Evolutionary conservation across 345 rosid genomes (phyloP).

Genomic region (Syzygium oleosum): DNA sequence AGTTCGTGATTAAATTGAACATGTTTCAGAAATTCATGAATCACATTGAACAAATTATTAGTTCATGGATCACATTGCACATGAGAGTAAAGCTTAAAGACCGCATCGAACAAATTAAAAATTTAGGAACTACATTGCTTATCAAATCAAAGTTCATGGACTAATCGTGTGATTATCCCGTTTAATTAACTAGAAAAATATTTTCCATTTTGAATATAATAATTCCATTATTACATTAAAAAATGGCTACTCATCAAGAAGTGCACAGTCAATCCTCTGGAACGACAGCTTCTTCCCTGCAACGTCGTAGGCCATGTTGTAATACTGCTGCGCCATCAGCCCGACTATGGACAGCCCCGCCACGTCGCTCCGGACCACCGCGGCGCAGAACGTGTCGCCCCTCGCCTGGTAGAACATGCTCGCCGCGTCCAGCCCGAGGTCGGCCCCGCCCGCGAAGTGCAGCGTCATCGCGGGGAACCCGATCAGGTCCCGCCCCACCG

Average conservation of each 20-base stretch:
- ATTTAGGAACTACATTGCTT: too few species aligned
- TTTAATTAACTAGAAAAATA: not conserved
- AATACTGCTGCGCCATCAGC: slow-evolving; percentile 30
- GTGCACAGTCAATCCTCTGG: slow-evolving; percentile 24
- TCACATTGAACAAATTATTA: too few species aligned
- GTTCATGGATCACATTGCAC: too few species aligned
- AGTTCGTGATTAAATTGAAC: too few species aligned
- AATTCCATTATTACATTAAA: not conserved
- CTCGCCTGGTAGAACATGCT: slow-evolving; percentile 35
- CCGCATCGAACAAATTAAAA: too few species aligned
- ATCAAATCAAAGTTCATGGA: too few species aligned
- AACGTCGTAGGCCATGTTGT: slow-evolving; percentile 24
- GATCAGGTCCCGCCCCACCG: slow-evolving; percentile 20
- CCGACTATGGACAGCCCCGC: slow-evolving; percentile 13
- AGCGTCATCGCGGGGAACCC: slow-evolving; percentile 49
- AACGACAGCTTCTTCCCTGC: slow-evolving; percentile 1
- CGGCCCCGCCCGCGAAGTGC: slow-evolving; percentile 42
- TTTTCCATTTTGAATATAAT: not conserved
- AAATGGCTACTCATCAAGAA: slow-evolving; percentile 6
- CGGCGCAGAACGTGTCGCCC: slow-evolving; percentile 34
- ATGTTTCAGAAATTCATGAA: too few species aligned
- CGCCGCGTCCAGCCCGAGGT: slow-evolving; percentile 32
- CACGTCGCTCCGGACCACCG: slow-evolving; percentile 17
- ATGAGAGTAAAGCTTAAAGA: too few species aligned
- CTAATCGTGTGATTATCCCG: too few species aligned